Evolutionary conservation across 2,329 filamentous ascomycete species (phyloP).

Genomic region (Dryadomyces quercivorus): DNA sequence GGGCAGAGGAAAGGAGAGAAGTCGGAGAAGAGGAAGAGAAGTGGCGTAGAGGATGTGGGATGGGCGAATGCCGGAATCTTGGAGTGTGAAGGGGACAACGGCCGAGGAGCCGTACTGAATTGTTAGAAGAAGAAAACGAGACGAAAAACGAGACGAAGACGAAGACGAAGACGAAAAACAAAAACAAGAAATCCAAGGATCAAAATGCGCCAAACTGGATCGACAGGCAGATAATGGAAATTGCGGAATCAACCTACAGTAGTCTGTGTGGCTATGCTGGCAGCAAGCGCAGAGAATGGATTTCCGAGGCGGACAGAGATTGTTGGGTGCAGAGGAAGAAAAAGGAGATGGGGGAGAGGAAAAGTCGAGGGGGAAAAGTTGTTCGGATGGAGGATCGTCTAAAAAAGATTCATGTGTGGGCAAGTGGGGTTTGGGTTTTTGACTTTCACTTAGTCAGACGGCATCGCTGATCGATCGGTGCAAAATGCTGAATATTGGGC

Average conservation of each 20-base stretch:
- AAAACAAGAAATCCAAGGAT: too few relatives aligned
- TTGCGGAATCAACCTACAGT: too few relatives aligned
- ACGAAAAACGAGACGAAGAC: neutral
- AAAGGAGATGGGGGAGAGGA: neutral
- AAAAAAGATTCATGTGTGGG: neutral
- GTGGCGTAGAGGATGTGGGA: constrained; percentile 55
- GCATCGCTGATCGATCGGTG: neutral
- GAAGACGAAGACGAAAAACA: neutral
- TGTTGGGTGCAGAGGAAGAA: neutral
- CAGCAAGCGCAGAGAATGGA: neutral
- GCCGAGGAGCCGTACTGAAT: constrained; percentile 40
- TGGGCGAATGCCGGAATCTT: constrained; percentile 57
- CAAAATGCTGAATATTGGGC: neutral
- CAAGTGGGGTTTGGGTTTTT: neutral
- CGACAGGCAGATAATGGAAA: too few relatives aligned
- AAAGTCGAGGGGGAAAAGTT: neutral
- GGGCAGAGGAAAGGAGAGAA: constrained; percentile 28
- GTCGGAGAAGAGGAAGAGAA: constrained; percentile 39
- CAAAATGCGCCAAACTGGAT: too few relatives aligned
- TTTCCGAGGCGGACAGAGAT: neutral
- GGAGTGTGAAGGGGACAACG: constrained; percentile 50
- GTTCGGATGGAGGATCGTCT: neutral
- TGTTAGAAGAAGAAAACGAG: neutral
- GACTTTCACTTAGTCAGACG: neutral
- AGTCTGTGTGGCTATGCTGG: neutral